These are phyloP conservation scores for Blastomyces gilchristii DNA, from an alignment of 2,329 filamentous ascomycete genomes.

Conservation along the genomic window DNA sequence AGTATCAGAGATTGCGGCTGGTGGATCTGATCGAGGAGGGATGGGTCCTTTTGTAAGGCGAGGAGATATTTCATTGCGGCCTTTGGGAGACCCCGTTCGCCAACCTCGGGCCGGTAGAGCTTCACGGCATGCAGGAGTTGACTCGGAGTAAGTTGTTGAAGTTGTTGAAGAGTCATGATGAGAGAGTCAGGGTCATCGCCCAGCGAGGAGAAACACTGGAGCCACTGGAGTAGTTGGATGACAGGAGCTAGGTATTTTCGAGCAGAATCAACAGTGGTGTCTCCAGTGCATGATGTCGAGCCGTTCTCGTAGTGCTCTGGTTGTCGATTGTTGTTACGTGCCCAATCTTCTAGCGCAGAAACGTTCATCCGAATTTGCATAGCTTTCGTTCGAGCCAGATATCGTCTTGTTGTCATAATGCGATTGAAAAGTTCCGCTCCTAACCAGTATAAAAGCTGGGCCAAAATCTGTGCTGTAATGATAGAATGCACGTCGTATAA, in stretches of 20 bases:
- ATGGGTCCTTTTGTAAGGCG: conserved; percentile 65
- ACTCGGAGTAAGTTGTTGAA: conserved; percentile 72
- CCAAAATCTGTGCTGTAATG: conserved; percentile 81
- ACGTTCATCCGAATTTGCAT: conserved; percentile 99
- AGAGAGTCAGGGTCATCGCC: conserved; percentile 83
- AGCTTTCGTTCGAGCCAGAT: conserved; percentile 88
- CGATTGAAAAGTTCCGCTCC: conserved; percentile 94
- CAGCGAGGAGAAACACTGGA: conserved; percentile 93
- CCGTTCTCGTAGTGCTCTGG: conserved; percentile 94
- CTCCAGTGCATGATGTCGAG: conserved; percentile 72
- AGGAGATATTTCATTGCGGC: conserved; percentile 78
- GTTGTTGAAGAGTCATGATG: conserved; percentile 76
- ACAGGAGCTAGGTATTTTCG: conserved; percentile 78
- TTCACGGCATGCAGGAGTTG: conserved; percentile 87
- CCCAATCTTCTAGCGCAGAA: conserved; percentile 92
- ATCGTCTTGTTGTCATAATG: conserved; percentile 92
- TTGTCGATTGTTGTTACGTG: conserved; percentile 79
- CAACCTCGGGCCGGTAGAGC: conserved; percentile 88
- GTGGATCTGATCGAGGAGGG: conserved; percentile 40
- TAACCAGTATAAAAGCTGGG: conserved; percentile 92
- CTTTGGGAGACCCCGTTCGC: conserved; percentile 83
- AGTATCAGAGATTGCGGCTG: conserved; percentile 22
- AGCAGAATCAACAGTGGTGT: conserved; percentile 75
- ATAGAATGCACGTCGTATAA: conserved; percentile 99
- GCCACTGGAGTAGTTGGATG: conserved; percentile 90